phyloP scores from a whole-genome alignment of 208 protist species.

The Acanthamoeba polyphaga region DNA sequence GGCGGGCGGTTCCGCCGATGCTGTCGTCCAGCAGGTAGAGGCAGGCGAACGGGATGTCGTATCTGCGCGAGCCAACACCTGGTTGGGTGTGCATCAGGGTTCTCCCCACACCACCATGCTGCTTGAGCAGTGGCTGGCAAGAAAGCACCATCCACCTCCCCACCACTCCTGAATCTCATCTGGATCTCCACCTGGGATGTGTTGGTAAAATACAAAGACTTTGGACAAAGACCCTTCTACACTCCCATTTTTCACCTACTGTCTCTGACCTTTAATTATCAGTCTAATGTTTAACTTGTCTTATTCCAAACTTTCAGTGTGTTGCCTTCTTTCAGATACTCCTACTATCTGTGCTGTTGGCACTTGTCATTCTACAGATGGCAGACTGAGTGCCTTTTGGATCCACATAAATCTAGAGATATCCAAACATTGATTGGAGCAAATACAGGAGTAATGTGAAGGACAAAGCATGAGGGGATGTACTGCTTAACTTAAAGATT shows the following conservation, averaged over 20 bases:
- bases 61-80: not conserved
- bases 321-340: no score
- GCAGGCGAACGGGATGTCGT: constrained; percentile 56
- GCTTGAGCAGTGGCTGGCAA: not conserved
- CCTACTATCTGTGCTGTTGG: no score
- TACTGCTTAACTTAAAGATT: no score
- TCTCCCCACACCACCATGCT: not conserved
- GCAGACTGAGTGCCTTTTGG: no score
- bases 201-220: not conserved
- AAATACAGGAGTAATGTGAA: no score
- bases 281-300: constrained; percentile 7
- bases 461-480: no score
- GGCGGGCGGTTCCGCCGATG: not conserved
- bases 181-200: not conserved
- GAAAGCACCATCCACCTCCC: not conserved
- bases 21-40: constrained; percentile 54
- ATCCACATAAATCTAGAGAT: no score
- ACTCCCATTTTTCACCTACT: not conserved
- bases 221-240: not conserved
- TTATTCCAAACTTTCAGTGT: no score
- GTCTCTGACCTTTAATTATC: not conserved
- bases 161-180: not conserved
- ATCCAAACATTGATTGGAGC: no score
- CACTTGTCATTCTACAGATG: no score
- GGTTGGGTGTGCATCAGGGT: constrained; percentile 1